These are phyloP conservation scores for Trichoderma breve DNA, from an alignment of 2,329 filamentous ascomycete species.

Conservation along the genomic window DNA sequence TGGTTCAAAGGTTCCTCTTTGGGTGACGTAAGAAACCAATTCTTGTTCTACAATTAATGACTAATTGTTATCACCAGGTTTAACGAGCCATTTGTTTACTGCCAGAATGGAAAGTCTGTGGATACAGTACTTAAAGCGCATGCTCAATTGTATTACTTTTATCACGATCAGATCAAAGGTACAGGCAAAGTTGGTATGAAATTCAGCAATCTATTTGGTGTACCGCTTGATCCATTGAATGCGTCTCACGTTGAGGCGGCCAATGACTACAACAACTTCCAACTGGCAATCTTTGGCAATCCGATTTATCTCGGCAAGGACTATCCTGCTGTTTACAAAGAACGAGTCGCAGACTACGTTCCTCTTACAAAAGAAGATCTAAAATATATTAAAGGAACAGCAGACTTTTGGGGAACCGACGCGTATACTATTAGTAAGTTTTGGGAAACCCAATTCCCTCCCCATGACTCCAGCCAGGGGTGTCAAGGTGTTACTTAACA, in stretches of 20 bases:
- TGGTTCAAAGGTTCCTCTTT: no score
- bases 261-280: conserved; percentile 46
- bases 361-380: no score
- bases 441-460: no score
- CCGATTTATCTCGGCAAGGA: conserved; percentile 52
- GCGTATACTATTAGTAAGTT: no score
- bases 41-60: no score
- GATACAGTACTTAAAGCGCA: conserved; percentile 48
- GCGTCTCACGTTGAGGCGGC: conserved; percentile 44
- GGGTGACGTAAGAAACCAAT: no score
- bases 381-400: no score
- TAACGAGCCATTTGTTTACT: conserved; percentile 49
- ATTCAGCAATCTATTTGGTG: conserved; percentile 50
- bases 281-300: conserved; percentile 51
- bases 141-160: conserved; percentile 51
- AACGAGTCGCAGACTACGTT: conserved; percentile 29
- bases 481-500: no score
- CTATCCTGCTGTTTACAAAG: conserved; percentile 48
- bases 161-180: conserved; percentile 52
- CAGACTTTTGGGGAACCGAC: no score
- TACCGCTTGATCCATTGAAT: conserved; percentile 42
- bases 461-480: no score
- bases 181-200: conserved; percentile 46
- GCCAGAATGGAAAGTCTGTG: conserved; percentile 39
- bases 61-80: conserved; percentile 38